Evolutionary conservation across 2,329 filamentous ascomycete genomes (phyloP).

Genomic region (Botrytis paeoniae): DNA sequence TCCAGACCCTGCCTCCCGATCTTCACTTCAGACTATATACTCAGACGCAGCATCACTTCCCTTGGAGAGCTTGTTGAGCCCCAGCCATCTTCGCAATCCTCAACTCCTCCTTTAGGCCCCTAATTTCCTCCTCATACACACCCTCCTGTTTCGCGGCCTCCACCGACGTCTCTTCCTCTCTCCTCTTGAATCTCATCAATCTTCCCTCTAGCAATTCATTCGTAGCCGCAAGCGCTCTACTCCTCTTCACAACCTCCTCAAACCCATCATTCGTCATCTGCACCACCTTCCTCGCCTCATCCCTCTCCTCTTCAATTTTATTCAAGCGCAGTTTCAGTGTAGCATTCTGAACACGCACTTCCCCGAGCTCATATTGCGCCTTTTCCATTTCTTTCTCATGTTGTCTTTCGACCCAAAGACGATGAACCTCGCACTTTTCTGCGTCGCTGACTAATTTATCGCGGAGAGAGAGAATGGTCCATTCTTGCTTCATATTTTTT

Average conservation of each 20-base stretch:
- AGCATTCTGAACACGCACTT: rapidly evolving
- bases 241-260: background rate
- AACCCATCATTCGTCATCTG: too few relatives aligned
- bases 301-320: background rate
- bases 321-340: background rate
- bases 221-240: background rate
- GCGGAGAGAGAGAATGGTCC: background rate
- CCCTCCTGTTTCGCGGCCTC: background rate
- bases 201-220: background rate
- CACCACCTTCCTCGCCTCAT: background rate
- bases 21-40: background rate
- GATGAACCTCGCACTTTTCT: background rate
- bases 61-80: background rate
- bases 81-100: background rate
- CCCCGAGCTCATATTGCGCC: background rate
- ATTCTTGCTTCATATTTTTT: background rate
- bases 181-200: background rate
- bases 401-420: rapidly evolving
- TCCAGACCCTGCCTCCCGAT: rapidly evolving
- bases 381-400: background rate
- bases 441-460: background rate
- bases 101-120: background rate
- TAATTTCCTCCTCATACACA: background rate
- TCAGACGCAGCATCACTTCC: background rate
- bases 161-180: background rate